Evolutionary conservation across 2,329 filamentous ascomycete species (phyloP).

Genomic region (Orbilia brochopaga): DNA sequence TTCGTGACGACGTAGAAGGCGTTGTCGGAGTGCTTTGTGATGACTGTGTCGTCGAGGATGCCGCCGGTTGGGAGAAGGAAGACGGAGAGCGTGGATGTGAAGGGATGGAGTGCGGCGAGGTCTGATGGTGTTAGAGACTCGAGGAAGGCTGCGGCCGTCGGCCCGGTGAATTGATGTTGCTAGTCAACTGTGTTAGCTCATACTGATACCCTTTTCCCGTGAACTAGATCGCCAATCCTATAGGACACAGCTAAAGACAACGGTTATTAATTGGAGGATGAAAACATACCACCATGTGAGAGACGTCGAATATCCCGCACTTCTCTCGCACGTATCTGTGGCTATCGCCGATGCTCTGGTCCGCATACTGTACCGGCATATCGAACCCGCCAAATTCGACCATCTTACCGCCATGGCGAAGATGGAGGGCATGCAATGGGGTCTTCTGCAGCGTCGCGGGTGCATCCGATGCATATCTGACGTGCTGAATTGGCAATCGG

Average conservation of each 20-base stretch:
- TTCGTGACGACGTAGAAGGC: conserved; percentile 93
- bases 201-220: too few relatives aligned
- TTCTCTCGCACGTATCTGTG: conserved; percentile 88
- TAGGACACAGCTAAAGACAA: too few relatives aligned
- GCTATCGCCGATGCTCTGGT: conserved; percentile 78
- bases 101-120: conserved; percentile 67
- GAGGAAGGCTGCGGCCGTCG: conserved; percentile 79
- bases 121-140: conserved; percentile 82
- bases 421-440: conserved; percentile 77
- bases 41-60: conserved; percentile 92
- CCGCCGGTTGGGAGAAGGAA: conserved; percentile 85
- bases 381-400: conserved; percentile 92
- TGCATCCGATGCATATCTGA: conserved; percentile 50
- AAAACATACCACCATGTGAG: conserved; percentile 81
- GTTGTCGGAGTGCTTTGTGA: conserved; percentile 76
- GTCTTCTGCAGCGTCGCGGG: conserved; percentile 66
- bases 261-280: too few relatives aligned
- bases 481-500: conserved; percentile 1
- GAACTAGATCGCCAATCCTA: too few relatives aligned
- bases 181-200: background rate
- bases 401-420: conserved; percentile 84
- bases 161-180: conserved; percentile 68
- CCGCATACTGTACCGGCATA: conserved; percentile 90
- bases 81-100: conserved; percentile 81
- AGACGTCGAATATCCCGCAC: conserved; percentile 92